Evolutionary conservation across 352 stramenopile genomes (phyloP).

Genomic region (Pythium aquatile): DNA sequence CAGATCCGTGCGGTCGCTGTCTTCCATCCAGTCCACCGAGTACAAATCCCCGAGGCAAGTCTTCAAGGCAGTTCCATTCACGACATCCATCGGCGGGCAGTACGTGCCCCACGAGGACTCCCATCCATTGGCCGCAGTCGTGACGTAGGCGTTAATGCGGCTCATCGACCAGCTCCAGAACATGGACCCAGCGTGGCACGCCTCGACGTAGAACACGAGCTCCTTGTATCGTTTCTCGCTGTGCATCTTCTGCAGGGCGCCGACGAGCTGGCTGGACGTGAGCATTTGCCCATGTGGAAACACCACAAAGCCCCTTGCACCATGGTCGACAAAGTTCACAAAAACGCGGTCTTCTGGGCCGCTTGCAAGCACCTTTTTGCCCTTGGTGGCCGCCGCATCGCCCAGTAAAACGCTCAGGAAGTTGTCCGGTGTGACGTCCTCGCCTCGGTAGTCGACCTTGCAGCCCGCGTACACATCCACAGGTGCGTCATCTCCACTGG

Average conservation of each 20-base stretch:
- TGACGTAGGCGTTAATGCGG: conserved; percentile 84
- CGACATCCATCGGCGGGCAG: conserved; percentile 75
- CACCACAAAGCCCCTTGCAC: conserved; percentile 77
- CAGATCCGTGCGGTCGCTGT: conserved; percentile 85
- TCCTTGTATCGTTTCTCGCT: conserved; percentile 87
- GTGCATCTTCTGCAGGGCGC: conserved; percentile 79
- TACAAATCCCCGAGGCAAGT: conserved; percentile 90
- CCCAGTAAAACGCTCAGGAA: conserved; percentile 88
- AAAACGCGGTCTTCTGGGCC: conserved; percentile 87
- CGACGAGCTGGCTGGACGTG: conserved; percentile 61
- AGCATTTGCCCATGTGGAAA: conserved; percentile 81
- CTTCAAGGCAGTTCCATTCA: conserved; percentile 64
- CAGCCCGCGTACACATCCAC: conserved; percentile 89
- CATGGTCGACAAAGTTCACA: conserved; percentile 92
- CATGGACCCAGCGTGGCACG: conserved; percentile 91
- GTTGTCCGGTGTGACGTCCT: conserved; percentile 81
- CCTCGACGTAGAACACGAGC: conserved; percentile 92
- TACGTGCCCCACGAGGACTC: conserved; percentile 91
- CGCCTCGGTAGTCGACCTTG: conserved; percentile 67
- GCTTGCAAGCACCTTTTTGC: conserved; percentile 84
- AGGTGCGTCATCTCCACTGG: conserved; percentile 28
- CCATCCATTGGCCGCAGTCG: conserved; percentile 84
- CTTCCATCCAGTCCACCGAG: conserved; percentile 92
- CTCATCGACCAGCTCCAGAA: conserved; percentile 74
- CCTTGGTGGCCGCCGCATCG: conserved; percentile 46